Conservation (phyloP, 148 eudicot species). For the Tetragonia tetragonoides region DNA sequence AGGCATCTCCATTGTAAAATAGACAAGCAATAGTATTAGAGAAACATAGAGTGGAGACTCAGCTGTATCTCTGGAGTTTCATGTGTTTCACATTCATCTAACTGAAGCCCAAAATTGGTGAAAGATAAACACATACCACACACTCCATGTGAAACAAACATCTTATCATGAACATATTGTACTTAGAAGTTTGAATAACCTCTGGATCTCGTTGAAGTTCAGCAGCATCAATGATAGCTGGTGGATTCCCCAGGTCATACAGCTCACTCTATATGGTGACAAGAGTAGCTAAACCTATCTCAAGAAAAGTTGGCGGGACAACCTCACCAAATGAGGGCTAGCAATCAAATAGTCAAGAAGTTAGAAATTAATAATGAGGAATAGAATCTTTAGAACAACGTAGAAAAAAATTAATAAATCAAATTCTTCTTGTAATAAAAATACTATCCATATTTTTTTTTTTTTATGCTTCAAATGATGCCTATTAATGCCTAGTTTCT, state of each 20-base stretch:
- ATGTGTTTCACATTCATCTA: not conserved
- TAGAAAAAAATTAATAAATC: not conserved
- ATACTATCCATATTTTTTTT: too few relatives aligned
- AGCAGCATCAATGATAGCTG: slow-evolving; percentile 77
- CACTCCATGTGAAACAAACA: slow-evolving; percentile 2
- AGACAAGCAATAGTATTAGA: not conserved
- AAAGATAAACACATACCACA: not conserved
- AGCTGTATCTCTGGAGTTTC: not conserved
- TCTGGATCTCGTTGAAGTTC: slow-evolving; percentile 81
- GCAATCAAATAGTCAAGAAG: slow-evolving; percentile 18
- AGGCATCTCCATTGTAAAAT: not conserved
- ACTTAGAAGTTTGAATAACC: slow-evolving; percentile 35
- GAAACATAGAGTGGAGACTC: not conserved
- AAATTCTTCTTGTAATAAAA: too few relatives aligned
- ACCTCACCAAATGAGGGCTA: slow-evolving; percentile 92
- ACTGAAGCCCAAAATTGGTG: not conserved
- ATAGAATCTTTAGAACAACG: not conserved
- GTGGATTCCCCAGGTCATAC: slow-evolving; percentile 63
- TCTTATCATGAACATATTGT: not conserved
- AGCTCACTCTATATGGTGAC: slow-evolving; percentile 73
- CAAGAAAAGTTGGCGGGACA: slow-evolving; percentile 64
- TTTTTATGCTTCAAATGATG: too few relatives aligned
- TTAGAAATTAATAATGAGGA: slow-evolving; percentile 13
- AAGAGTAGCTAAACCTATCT: slow-evolving; percentile 70
- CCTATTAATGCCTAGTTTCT: not conserved